Base-by-base conservation (phyloP, 2,329 filamentous ascomycete genomes). In the Aspergillus tubingensis region DNA sequence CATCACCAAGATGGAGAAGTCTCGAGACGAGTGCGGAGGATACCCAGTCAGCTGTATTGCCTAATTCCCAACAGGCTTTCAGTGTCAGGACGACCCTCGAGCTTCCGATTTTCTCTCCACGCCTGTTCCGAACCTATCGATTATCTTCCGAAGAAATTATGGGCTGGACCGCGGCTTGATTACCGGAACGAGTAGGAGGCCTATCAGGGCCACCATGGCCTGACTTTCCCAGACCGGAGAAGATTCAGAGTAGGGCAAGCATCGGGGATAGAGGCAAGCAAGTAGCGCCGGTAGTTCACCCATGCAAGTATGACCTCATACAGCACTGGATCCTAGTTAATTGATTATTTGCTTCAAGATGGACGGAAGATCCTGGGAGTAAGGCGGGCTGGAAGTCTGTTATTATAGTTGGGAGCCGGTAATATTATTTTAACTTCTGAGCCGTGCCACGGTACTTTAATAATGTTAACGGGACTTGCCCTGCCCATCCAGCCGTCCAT, bases 231-330 rank as follows among this genome's bases (percentile, higher is more conserved):
- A 27, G 25, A 30, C 44, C 44, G n/a, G 47, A 11, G 8, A 17
- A 50, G 25, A 44, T 44, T 6, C 10, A 23, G 10, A 6, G 8
- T 21, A 23, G 41, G 23, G 32, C 32, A 36, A 44, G 32, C 32
- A 36, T 36, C 32, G 11, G 10, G 32, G 41, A 11, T 13, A 50
- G 15, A 10, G 25, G 8, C 8, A 8, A 36, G 32, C 25, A 15
- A 32, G 19, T 19, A 17, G 8, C 27, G 19, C 38, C 44, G 36
- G 23, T 7, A 15, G 11, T 36, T 36, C 10, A 19, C 38, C 23
- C n/a, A 36, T 54, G 52, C 52, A 23, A 15, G 39, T 47, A 47
- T 54, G 39, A 54, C 39, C 39, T 47, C 52, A 54, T 54, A 13
- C 47, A 11, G n/a, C 23, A 25, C 5, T 30, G 27, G 39, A 13